Conservation (phyloP, 257 asterid genomes). For the Scutellaria galericulata region DNA sequence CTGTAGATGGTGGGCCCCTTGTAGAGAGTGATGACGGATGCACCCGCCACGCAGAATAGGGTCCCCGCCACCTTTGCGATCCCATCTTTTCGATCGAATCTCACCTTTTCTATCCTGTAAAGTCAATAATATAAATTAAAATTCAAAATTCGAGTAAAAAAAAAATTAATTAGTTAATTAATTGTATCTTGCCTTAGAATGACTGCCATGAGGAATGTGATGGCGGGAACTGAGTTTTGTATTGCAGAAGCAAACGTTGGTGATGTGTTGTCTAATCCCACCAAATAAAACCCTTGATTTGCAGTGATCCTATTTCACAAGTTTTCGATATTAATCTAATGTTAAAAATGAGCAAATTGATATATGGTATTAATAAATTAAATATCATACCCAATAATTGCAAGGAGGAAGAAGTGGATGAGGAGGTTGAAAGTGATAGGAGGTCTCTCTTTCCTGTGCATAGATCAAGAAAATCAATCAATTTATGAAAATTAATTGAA, state of each 20-base stretch:
- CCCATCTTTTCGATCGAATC: conserved; percentile 83
- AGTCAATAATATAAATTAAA: too few species aligned
- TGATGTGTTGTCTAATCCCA: conserved; percentile 93
- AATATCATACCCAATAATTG: conserved; percentile 77
- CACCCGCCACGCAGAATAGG: conserved; percentile 88
- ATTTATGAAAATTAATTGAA: neutral
- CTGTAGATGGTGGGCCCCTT: conserved; percentile 92
- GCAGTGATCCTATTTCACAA: conserved; percentile 74
- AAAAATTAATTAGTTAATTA: neutral
- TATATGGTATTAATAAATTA: too few species aligned
- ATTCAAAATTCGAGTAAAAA: too few species aligned
- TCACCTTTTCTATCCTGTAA: conserved; percentile 83
- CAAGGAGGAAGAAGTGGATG: conserved; percentile 88
- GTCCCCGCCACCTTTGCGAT: conserved; percentile 82
- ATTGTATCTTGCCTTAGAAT: conserved; percentile 63
- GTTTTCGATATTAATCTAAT: neutral
- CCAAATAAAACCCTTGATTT: conserved; percentile 89
- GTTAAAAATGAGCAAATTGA: too few species aligned
- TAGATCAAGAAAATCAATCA: neutral
- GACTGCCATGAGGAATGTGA: conserved; percentile 91
- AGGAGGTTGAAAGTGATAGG: conserved; percentile 69
- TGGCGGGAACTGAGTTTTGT: conserved; percentile 97
- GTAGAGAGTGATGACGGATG: conserved; percentile 92
- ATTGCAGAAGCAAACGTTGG: conserved; percentile 98
- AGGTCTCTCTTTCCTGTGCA: conserved; percentile 93